These are phyloP conservation scores for Tephrocybe sp. DNA, from an alignment of 768 basidiomycete species.

Conservation along the genomic window DNA sequence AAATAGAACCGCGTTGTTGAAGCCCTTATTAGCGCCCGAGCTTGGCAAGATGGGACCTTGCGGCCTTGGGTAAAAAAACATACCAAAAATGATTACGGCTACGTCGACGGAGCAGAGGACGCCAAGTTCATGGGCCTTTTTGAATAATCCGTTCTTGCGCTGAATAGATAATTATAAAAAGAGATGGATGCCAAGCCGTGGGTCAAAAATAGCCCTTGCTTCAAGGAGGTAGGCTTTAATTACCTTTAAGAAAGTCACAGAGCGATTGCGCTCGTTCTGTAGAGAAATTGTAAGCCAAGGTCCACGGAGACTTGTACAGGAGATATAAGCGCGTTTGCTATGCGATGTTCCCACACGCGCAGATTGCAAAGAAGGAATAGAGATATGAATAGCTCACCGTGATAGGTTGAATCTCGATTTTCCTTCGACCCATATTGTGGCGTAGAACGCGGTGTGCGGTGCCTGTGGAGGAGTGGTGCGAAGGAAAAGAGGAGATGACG, in stretches of 20 bases:
- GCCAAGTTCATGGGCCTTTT: conserved; percentile 18
- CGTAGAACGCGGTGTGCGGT: not conserved
- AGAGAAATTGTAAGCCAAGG: not conserved
- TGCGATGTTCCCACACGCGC: not conserved
- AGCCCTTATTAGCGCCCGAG: not conserved
- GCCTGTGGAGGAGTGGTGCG: not conserved
- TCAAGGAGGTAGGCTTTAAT: conserved; percentile 8
- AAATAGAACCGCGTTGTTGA: conserved; percentile 17
- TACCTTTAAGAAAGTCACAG: conserved; percentile 19
- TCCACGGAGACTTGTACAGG: no score
- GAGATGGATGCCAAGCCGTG: conserved; percentile 15
- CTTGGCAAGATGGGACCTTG: conserved; percentile 12
- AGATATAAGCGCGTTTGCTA: no score
- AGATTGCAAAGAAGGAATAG: not conserved
- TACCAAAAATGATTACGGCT: conserved; percentile 17
- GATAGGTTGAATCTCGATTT: conserved; percentile 19
- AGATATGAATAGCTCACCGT: conserved; percentile 5
- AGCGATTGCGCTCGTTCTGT: conserved; percentile 19
- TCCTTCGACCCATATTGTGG: conserved; percentile 15
- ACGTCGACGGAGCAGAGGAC: conserved; percentile 17
- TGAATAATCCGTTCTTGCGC: conserved; percentile 19
- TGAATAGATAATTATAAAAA: conserved; percentile 10
- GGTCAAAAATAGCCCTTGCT: conserved; percentile 20
- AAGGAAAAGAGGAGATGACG: conserved; percentile 4
- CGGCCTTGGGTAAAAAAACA: not conserved